Percentiles rank a stretch among this genome's conserved stretches.
These are phyloP conservation scores for Alnus glutinosa DNA, from an alignment of 306 rosid genomes.

Conservation along the genomic window DNA sequence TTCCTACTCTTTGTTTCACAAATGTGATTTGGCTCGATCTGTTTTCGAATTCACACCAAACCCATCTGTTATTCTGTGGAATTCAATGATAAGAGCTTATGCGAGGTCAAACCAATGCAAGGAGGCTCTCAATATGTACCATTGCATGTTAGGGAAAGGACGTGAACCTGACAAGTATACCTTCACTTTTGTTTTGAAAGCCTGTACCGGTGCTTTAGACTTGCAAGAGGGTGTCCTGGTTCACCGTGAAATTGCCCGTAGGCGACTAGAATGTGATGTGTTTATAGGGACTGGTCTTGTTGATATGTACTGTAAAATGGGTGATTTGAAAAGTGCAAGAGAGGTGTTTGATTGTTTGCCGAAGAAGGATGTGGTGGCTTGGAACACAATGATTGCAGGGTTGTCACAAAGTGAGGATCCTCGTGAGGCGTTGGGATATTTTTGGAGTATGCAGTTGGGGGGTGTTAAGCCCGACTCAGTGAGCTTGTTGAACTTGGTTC, in stretches of 20 bases:
- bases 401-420: constrained; percentile 55
- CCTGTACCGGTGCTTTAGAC: constrained; percentile 58
- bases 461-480: constrained; percentile 48
- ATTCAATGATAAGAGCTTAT: constrained; percentile 58
- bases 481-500: constrained; percentile 69
- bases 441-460: constrained; percentile 46
- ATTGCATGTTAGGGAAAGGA: constrained; percentile 40
- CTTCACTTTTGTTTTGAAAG: constrained; percentile 62
- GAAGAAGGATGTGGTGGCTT: constrained; percentile 48
- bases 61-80: constrained; percentile 54
- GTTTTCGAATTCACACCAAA: constrained; percentile 35
- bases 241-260: constrained; percentile 45
- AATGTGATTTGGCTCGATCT: constrained; percentile 26
- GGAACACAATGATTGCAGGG: constrained; percentile 71
- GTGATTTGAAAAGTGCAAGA: constrained; percentile 46
- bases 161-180: constrained; percentile 66
- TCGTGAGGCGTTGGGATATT: constrained; percentile 40
- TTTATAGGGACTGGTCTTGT: constrained; percentile 67
- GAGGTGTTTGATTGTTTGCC: constrained; percentile 60
- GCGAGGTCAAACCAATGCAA: constrained; percentile 34
- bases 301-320: constrained; percentile 66
- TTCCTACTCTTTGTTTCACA: constrained; percentile 40
- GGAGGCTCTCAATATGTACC: constrained; percentile 46
- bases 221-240: constrained; percentile 46
- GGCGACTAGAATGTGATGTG: constrained; percentile 46